These are phyloP conservation scores for Candida freyschussii DNA, from an alignment of 1,139 yeast genomes.

Conservation along the genomic window DNA sequence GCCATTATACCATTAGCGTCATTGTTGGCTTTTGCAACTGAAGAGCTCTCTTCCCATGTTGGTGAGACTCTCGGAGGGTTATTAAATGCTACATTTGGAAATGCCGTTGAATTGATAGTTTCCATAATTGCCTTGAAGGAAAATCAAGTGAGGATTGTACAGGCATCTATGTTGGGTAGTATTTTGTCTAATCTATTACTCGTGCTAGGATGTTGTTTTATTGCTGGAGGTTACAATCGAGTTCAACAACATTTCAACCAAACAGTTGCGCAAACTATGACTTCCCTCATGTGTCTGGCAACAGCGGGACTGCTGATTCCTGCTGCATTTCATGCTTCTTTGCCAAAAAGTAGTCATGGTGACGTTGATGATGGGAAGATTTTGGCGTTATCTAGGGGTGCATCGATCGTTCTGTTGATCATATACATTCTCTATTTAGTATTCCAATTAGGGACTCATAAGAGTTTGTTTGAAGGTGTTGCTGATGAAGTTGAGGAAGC, in stretches of 20 bases:
- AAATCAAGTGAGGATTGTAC: conserved; percentile 89
- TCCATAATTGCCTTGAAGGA: conserved; percentile 82
- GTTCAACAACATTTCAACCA: conserved; percentile 87
- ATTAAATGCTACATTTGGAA: conserved; percentile 93
- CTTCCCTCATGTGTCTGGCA: conserved; percentile 85
- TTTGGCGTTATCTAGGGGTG: conserved; percentile 77
- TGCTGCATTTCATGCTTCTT: conserved; percentile 89
- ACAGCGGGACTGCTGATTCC: conserved; percentile 87
- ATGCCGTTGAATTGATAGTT: conserved; percentile 89
- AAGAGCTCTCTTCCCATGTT: conserved; percentile 79
- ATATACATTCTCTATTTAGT: conserved; percentile 74
- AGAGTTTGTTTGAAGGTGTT: conserved; percentile 47
- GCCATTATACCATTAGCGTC: conserved; percentile 95
- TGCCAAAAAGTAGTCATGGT: conserved; percentile 40
- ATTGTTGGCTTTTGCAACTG: conserved; percentile 85
- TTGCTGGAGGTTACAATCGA: conserved; percentile 87
- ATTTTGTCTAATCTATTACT: conserved; percentile 80
- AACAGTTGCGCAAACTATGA: conserved; percentile 97
- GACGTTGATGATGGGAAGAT: conserved; percentile 45
- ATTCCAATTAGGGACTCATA: conserved; percentile 89
- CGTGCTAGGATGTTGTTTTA: conserved; percentile 92
- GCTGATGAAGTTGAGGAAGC: conserved; percentile 22
- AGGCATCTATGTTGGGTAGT: conserved; percentile 95
- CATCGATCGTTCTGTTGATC: conserved; percentile 71
- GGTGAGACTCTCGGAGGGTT: conserved; percentile 90